Percentiles rank a stretch among this genome's conserved stretches.
phyloP scores from a whole-genome alignment of 2,329 filamentous ascomycete genomes.

The Trichoderma pleuroti region DNA sequence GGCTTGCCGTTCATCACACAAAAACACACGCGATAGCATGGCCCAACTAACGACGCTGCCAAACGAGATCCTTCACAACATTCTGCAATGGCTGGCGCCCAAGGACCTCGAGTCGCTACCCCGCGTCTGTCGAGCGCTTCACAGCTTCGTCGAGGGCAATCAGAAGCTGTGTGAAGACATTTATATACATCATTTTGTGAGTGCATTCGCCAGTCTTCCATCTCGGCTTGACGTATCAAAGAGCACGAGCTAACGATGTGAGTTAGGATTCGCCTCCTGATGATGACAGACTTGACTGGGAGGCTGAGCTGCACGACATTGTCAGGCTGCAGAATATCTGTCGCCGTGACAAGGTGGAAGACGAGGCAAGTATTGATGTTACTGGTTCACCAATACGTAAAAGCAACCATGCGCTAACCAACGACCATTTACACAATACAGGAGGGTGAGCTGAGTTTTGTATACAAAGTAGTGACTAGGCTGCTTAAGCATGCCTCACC shows the following conservation, averaged over 20 bases:
- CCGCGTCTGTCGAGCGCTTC: constrained; percentile 50
- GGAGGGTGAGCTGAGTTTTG: constrained; percentile 46
- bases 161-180: constrained; percentile 57
- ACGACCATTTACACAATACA: constrained; percentile 21
- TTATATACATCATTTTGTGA: constrained; percentile 57
- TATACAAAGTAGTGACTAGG: constrained; percentile 43
- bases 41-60: constrained; percentile 42
- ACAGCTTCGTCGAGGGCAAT: constrained; percentile 56
- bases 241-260: neutral
- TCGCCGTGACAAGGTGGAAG: constrained; percentile 27
- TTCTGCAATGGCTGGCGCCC: constrained; percentile 55
- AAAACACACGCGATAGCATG: constrained; percentile 3
- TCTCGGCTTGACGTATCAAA: neutral
- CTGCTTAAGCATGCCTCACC: constrained; percentile 45
- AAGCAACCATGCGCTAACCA: neutral
- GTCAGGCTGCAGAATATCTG: constrained; percentile 45
- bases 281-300: constrained; percentile 40
- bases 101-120: constrained; percentile 53
- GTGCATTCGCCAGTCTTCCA: constrained; percentile 14
- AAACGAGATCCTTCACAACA: constrained; percentile 60
- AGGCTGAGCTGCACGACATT: constrained; percentile 42
- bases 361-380: constrained; percentile 38
- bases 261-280: constrained; percentile 27
- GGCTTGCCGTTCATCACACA: neutral
- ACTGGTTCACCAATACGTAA: neutral